Percentiles rank a stretch among this genome's conserved stretches.
phyloP scores from a whole-genome alignment of 306 rosid genomes.

The Lathyrus oleraceus region DNA sequence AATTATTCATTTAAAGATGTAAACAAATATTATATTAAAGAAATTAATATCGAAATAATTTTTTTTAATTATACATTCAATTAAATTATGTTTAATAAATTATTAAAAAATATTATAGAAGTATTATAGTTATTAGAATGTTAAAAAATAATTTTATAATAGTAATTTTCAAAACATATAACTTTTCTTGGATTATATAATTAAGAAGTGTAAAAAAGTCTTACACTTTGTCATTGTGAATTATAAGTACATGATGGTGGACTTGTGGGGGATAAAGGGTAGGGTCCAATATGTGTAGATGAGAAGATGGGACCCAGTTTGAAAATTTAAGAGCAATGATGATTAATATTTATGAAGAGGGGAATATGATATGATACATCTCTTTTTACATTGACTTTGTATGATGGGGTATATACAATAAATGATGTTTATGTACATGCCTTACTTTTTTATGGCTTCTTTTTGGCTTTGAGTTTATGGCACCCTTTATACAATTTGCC shows the following conservation, averaged over 20 bases:
- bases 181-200: too few relatives aligned
- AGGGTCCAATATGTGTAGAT: slow-evolving; percentile 35
- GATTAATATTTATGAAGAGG: slow-evolving; percentile 40
- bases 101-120: too few relatives aligned
- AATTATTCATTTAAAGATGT: too few relatives aligned
- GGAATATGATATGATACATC: slow-evolving; percentile 46
- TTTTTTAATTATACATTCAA: too few relatives aligned
- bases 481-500: not conserved
- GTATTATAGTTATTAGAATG: too few relatives aligned
- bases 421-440: slow-evolving; percentile 30
- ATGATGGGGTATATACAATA: not conserved
- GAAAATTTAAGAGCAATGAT: slow-evolving; percentile 45
- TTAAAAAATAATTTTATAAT: too few relatives aligned
- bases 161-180: too few relatives aligned
- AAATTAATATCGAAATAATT: too few relatives aligned
- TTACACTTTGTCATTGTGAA: too few relatives aligned
- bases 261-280: slow-evolving; percentile 5
- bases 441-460: slow-evolving; percentile 29
- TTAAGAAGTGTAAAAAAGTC: too few relatives aligned
- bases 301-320: slow-evolving; percentile 34
- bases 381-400: slow-evolving; percentile 63
- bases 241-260: slow-evolving; percentile 8
- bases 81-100: too few relatives aligned
- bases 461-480: slow-evolving; percentile 29
- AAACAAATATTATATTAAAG: too few relatives aligned